Base-by-base conservation (phyloP, 2,329 filamentous ascomycete species). In the Calonectria leucothoes region DNA sequence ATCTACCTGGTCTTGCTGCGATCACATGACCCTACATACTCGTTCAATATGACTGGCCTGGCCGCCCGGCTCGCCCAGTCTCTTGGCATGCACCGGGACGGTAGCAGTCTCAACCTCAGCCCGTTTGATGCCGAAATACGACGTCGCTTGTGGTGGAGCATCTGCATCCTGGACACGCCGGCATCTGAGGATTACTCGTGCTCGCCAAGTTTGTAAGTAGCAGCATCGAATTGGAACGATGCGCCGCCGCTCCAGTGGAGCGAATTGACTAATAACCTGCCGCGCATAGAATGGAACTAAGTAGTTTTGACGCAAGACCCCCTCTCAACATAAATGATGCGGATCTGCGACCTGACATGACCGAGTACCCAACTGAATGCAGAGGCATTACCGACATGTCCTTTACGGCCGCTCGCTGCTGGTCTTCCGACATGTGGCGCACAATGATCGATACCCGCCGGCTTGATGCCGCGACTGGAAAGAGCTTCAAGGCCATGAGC, bases 121-220 rank as follows among this genome's bases (percentile, higher is more conserved):
- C 70, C 55, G 10, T 72, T 72, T n/a, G 65, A 72, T 31, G 31
- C 70, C 8, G 70, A 72, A 61, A 72, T 72, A 48, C 70, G 70
- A 11, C 70, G 70, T 20, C 70, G 70, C 6, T 12, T 72, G 35
- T 72, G 70, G 70, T 72, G 70, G 70, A 59, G 70, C 35, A 72
- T 72, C 14, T 72, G 70, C 55, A 69, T 72, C 25, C 51, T 71
- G 5, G 69, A 71, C 23, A 71, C 69, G 15, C 69, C 69, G n/a
- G 69, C 69, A 23, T 71, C 69, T 2, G 69, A 71, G 45, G 69
- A 71, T 23, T 57, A 71, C 15, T 57, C 69, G 4, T 71, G 69
- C 31, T 71, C 69, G 14, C 49, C 69, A 23, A 37, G 49, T 39
- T 52, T 71, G 69, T 71, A 45, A 66, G 69, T 61, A 42, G 45